phyloP scores from a whole-genome alignment of 768 basidiomycete genomes.

The Suillus brevipes region DNA sequence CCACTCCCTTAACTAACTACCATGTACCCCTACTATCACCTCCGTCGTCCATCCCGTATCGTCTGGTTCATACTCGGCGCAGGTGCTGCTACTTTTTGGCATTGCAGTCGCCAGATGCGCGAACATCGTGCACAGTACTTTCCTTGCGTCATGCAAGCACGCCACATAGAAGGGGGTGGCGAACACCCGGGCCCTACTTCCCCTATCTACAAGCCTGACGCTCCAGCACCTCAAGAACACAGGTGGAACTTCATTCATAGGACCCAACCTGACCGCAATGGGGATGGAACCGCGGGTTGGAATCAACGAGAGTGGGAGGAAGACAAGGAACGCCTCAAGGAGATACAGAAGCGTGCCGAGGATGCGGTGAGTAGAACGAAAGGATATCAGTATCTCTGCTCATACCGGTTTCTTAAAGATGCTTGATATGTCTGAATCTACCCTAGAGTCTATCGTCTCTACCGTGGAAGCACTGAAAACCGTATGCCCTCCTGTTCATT shows the following conservation, averaged over 20 bases:
- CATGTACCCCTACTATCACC: slow-evolving; percentile 28
- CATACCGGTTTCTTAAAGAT: slow-evolving; percentile 35
- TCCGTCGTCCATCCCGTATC: slow-evolving; percentile 53
- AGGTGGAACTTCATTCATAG: slow-evolving; percentile 12
- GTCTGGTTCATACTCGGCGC: slow-evolving; percentile 73
- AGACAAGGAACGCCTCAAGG: slow-evolving; percentile 47
- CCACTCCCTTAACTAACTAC: background rate
- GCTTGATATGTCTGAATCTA: slow-evolving; percentile 64
- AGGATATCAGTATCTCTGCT: background rate
- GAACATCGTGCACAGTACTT: slow-evolving; percentile 38
- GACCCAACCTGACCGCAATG: slow-evolving; percentile 10
- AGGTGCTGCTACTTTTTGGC: slow-evolving; percentile 36
- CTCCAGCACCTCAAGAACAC: slow-evolving; percentile 11
- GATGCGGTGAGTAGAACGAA: slow-evolving; percentile 43
- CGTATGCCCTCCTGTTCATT: slow-evolving; percentile 39
- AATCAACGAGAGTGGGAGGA: slow-evolving; percentile 42
- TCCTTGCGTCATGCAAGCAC: slow-evolving; percentile 29
- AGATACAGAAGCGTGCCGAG: slow-evolving; percentile 48
- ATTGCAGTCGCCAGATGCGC: slow-evolving; percentile 43
- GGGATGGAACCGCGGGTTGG: slow-evolving; percentile 21
- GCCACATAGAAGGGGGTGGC: slow-evolving; percentile 19
- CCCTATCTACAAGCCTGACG: slow-evolving; percentile 14
- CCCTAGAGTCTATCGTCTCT: slow-evolving; percentile 59
- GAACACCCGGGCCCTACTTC: slow-evolving; percentile 9
- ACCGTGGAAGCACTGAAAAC: slow-evolving; percentile 60